Conservation (phyloP, 768 basidiomycete species). For the Hericium coralloides region DNA sequence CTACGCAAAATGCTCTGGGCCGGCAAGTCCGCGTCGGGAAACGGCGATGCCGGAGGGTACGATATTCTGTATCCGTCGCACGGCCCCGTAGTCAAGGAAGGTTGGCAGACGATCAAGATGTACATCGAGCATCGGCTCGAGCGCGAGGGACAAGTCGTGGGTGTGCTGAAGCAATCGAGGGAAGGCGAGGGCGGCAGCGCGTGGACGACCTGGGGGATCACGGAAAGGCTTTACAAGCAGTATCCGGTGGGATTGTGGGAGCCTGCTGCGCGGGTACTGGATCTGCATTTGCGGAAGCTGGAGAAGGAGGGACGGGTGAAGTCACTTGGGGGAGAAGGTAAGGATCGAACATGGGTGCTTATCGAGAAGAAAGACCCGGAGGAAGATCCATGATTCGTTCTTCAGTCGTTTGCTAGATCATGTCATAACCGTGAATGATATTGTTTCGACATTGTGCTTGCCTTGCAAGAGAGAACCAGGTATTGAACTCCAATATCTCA, state of each 20-base stretch:
- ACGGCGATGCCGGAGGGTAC: slow-evolving; percentile 18
- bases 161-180: slow-evolving; percentile 27
- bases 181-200: slow-evolving; percentile 22
- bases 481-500: no score
- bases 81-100: slow-evolving; percentile 67
- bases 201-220: slow-evolving; percentile 62
- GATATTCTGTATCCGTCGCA: slow-evolving; percentile 78
- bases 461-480: not conserved
- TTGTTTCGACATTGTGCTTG: no score
- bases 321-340: slow-evolving; percentile 7
- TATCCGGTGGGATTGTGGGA: slow-evolving; percentile 68
- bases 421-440: no score
- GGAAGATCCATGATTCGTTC: not conserved
- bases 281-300: slow-evolving; percentile 69
- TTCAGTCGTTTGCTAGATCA: no score
- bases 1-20: slow-evolving; percentile 47
- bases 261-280: slow-evolving; percentile 60
- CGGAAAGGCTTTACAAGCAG: slow-evolving; percentile 55
- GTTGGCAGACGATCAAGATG: slow-evolving; percentile 46
- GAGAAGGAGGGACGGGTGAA: slow-evolving; percentile 52
- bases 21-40: slow-evolving; percentile 12
- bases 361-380: not conserved
- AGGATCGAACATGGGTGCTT: not conserved
- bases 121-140: slow-evolving; percentile 80
- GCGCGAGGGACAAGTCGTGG: slow-evolving; percentile 72